These are phyloP conservation scores for Gomphus bonarii DNA, from an alignment of 1,284 basidiomycete genomes.

Conservation along the genomic window DNA sequence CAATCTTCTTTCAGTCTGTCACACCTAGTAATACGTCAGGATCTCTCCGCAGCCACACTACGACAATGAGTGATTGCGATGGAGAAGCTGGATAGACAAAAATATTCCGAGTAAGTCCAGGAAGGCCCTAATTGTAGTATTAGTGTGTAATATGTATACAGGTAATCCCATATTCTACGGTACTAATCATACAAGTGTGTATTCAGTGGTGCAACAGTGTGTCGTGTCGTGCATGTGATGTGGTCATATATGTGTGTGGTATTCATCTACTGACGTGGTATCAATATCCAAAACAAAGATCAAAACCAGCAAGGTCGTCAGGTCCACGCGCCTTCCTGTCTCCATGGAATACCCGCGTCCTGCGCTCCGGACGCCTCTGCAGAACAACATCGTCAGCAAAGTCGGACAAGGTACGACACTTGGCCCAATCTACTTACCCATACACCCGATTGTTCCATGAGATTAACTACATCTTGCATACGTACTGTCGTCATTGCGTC, in stretches of 20 bases:
- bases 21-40: not conserved
- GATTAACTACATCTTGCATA: not conserved
- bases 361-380: conserved; percentile 1
- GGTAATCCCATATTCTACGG: not conserved
- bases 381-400: not conserved
- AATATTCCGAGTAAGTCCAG: not conserved
- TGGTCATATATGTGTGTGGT: not conserved
- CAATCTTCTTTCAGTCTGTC: not conserved
- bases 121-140: not conserved
- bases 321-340: not conserved
- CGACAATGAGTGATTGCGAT: not conserved
- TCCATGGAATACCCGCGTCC: not conserved
- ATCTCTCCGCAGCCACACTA: not conserved
- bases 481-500: not conserved
- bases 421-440: not conserved
- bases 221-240: not conserved
- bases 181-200: not conserved
- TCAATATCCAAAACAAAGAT: not conserved
- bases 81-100: not conserved
- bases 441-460: not conserved
- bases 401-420: not conserved
- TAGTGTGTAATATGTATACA: not conserved
- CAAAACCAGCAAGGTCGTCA: not conserved
- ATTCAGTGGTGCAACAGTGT: not conserved
- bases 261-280: not conserved